A percentile compares a stretch with the other conserved stretches of the same genome.
Conservation (phyloP, 2,329 filamentous ascomycete genomes). For the Zelopaecilomyces penicillatus region DNA sequence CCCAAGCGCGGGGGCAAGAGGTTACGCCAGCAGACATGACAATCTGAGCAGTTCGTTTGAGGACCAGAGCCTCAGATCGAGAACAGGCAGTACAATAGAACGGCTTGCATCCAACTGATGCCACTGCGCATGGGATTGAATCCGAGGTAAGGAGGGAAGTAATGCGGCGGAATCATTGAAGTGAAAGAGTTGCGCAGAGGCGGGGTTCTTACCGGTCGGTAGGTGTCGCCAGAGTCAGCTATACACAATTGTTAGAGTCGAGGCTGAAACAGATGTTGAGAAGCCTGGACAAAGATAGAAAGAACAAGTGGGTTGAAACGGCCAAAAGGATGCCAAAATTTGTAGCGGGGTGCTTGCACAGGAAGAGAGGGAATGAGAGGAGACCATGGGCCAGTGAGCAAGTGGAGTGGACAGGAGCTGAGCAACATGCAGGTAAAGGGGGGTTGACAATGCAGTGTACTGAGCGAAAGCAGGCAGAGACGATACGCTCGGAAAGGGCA, state of each 20-base stretch:
- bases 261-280: constrained; percentile 13
- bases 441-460: constrained; percentile 26
- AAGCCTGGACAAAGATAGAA: constrained; percentile 18
- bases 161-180: neutral
- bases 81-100: too few species aligned
- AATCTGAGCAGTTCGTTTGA: too few species aligned
- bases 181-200: neutral
- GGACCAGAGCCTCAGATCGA: too few species aligned
- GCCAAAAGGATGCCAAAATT: constrained; percentile 11
- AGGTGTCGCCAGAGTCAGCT: constrained; percentile 54
- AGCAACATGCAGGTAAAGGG: constrained; percentile 38
- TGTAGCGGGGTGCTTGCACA: neutral
- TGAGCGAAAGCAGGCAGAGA: constrained; percentile 23
- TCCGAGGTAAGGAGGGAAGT: too few species aligned
- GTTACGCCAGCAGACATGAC: too few species aligned
- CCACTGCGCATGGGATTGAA: too few species aligned
- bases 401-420: constrained; percentile 35
- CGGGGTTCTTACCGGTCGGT: constrained; percentile 44
- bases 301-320: constrained; percentile 23
- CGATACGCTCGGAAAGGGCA: constrained; percentile 19
- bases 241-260: constrained; percentile 34
- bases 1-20: too few species aligned
- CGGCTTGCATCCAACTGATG: too few species aligned
- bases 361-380: constrained; percentile 29
- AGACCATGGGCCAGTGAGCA: constrained; percentile 16